phyloP scores from a whole-genome alignment of 345 rosid genomes.

The Euphorbia tirucalli region DNA sequence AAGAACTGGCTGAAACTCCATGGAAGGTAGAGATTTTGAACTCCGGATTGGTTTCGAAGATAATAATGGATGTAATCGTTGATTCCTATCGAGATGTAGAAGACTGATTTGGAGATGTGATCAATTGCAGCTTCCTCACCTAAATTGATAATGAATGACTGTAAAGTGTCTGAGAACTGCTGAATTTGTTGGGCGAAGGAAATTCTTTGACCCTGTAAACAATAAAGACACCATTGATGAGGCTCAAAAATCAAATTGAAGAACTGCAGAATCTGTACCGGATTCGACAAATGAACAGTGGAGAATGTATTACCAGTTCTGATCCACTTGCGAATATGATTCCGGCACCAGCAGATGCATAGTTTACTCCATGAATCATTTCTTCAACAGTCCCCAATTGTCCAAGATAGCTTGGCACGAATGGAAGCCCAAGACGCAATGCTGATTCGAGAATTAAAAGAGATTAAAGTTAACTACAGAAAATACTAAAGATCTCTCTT shows the following conservation, averaged over 20 bases:
- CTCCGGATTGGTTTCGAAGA: constrained; percentile 63
- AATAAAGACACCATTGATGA: neutral
- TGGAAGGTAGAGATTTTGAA: constrained; percentile 68
- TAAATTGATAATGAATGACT: constrained; percentile 58
- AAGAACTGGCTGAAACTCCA: constrained; percentile 86
- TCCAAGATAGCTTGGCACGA: constrained; percentile 84
- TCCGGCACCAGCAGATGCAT: constrained; percentile 88
- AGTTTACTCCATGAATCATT: constrained; percentile 80
- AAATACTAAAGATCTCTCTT: neutral
- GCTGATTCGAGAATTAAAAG: constrained; percentile 39
- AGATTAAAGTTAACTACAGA: neutral
- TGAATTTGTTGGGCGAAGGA: constrained; percentile 82
- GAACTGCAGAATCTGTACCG: neutral
- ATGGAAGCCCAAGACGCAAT: constrained; percentile 68
- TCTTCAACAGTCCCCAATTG: constrained; percentile 53
- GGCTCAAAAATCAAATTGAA: neutral
- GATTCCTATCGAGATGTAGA: constrained; percentile 76
- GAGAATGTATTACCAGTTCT: constrained; percentile 49
- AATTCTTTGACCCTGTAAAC: constrained; percentile 72
- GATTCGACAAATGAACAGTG: neutral
- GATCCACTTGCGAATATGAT: constrained; percentile 84
- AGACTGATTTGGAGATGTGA: constrained; percentile 60
- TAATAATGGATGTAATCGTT: constrained; percentile 94
- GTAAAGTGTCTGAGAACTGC: constrained; percentile 77
- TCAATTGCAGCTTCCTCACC: constrained; percentile 57